Evolutionary conservation across 2,329 filamentous ascomycete species (phyloP), one percentile per base, ranked within the genome.

Genomic region (Plectosphaerella sp.): DNA sequence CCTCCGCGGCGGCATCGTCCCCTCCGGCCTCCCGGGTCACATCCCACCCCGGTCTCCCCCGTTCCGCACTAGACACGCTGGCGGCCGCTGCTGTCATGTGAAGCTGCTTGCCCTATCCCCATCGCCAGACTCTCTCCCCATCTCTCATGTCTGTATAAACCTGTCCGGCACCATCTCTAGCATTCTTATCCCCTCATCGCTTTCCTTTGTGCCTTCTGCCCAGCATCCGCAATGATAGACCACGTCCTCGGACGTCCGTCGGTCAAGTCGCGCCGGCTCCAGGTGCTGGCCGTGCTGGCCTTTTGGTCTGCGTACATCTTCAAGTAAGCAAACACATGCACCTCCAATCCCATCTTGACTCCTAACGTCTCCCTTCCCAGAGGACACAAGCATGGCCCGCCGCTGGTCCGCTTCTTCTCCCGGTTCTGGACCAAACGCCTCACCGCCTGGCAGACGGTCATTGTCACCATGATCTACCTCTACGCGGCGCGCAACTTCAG

Each of bases 401-500:
- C 90, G 0, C 68, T 84, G 45, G 67, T 91, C 47, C 84, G 88
- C 52, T 73, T 77, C 45, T 64, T 97, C 53, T 97, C 93, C 1
- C 79, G 79, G 52, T 72, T 86, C 50, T 79, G 94, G 48, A 86
- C 86, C 5, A 80, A 75, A 48, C 80, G 81, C 53, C 76, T 97
- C 53, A 96, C 92, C 6, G 79, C 88, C 60, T 97, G 94, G 91
- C 94, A 96, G 70, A 90, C 87, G 2, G 80, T 96, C 25, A 85
- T 95, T 57, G 74, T 93, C 46, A 95, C 92, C 43, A 87, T 97
- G 70, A 82, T 97, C 48, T 95, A 91, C 70, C 84, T 97, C 53
- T 99, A 99, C 66, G 80, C 92, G 35, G 86, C 89, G 33, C 88
- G 92, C 53, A 97, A 99, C 72, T 95, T 99, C 62, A 92, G 89